Evolutionary conservation across 345 rosid genomes (phyloP).

Genomic region (Schrenkiella parvula): DNA sequence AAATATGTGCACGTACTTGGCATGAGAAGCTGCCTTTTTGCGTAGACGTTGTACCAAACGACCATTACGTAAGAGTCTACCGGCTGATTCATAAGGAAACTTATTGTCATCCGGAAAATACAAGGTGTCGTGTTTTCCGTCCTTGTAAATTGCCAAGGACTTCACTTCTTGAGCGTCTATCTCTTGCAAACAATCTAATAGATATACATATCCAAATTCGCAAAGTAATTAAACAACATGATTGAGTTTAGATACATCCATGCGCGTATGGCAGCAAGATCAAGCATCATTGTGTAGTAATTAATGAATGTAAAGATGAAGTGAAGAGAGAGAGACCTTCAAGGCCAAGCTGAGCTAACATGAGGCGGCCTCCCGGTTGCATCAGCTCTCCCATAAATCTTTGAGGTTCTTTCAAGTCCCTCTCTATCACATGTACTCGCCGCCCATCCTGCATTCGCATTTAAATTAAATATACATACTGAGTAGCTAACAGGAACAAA

Average conservation of each 20-base stretch:
- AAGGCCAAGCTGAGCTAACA: conserved; percentile 58
- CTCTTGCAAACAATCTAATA: conserved; percentile 34
- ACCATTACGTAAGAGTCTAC: conserved; percentile 32
- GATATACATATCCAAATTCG: not conserved
- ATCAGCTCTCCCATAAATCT: conserved; percentile 65
- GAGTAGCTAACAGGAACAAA: not conserved
- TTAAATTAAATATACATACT: not conserved
- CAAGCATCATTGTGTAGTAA: not conserved
- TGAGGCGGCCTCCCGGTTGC: conserved; percentile 63
- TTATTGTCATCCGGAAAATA: conserved; percentile 13
- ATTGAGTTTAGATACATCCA: not conserved
- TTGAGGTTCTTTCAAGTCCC: conserved; percentile 59
- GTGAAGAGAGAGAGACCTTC: conserved; percentile 35
- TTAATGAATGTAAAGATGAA: not conserved
- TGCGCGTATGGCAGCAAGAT: not conserved
- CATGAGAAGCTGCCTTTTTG: conserved; percentile 32
- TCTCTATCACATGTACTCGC: conserved; percentile 55
- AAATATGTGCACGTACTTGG: conserved; percentile 16
- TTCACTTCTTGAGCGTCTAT: conserved; percentile 28
- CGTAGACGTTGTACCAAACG: conserved; percentile 29
- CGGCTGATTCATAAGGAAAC: conserved; percentile 18
- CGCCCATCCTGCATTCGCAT: conserved; percentile 56
- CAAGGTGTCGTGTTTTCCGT: conserved; percentile 9
- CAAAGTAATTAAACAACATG: not conserved
- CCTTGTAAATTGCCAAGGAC: conserved; percentile 16